A percentile compares a stretch with the other conserved stretches of the same genome.
Conservation (phyloP, 352 stramenopile genomes). For the Stephanocyclus meneghinianus region DNA sequence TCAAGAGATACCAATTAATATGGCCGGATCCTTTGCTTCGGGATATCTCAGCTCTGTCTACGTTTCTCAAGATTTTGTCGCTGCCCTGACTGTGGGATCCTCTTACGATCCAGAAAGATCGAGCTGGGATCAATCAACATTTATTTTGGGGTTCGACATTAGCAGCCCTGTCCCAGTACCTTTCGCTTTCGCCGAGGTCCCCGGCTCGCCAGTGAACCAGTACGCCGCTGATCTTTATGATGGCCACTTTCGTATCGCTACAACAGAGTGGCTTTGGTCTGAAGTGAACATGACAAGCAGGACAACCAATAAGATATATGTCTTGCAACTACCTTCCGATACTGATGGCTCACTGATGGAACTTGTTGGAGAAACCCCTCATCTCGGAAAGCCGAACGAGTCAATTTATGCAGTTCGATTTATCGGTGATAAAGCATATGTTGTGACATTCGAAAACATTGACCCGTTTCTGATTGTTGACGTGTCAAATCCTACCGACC, state of each 20-base stretch:
- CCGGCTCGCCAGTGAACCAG: slow-evolving; percentile 61
- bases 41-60: slow-evolving; percentile 57
- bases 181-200: slow-evolving; percentile 44
- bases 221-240: slow-evolving; percentile 63
- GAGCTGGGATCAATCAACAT: slow-evolving; percentile 53
- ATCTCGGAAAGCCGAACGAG: slow-evolving; percentile 68
- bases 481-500: slow-evolving; percentile 48
- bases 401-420: slow-evolving; percentile 56
- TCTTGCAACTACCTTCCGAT: slow-evolving; percentile 50
- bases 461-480: slow-evolving; percentile 76
- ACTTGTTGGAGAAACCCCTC: slow-evolving; percentile 43
- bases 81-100: slow-evolving; percentile 48
- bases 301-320: slow-evolving; percentile 63
- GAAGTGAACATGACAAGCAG: slow-evolving; percentile 21
- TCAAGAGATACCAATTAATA: slow-evolving; percentile 30
- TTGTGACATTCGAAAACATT: slow-evolving; percentile 68
- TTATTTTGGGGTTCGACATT: slow-evolving; percentile 64
- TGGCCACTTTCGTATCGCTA: slow-evolving; percentile 62
- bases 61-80: slow-evolving; percentile 47
- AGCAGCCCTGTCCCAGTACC: slow-evolving; percentile 35
- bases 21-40: slow-evolving; percentile 34
- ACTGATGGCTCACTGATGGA: slow-evolving; percentile 35
- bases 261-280: slow-evolving; percentile 41
- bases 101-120: slow-evolving; percentile 38
- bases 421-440: slow-evolving; percentile 58